Evolutionary conservation across 805 yeast species (phyloP).

Genomic region (Sporopachydermia lactativora): DNA sequence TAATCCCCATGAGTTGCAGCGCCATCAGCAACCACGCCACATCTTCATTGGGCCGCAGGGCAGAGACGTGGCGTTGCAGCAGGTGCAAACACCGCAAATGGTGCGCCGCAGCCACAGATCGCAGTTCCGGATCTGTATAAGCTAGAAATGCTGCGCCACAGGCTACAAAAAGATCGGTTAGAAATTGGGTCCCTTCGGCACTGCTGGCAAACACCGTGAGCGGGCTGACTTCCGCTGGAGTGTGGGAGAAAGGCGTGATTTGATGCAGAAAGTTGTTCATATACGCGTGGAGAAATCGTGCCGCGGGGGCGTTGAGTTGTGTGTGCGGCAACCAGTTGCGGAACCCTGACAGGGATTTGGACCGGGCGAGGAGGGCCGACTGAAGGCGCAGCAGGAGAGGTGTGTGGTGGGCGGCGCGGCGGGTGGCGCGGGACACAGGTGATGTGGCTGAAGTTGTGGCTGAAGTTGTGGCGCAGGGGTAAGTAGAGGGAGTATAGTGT

Average conservation of each 20-base stretch:
- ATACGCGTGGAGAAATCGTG: background rate
- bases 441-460: too few species aligned
- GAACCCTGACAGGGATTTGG: background rate
- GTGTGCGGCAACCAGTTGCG: background rate
- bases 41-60: background rate
- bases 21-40: background rate
- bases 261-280: background rate
- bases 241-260: background rate
- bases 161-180: background rate
- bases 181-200: background rate
- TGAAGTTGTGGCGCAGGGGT: too few species aligned
- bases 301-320: background rate
- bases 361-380: background rate
- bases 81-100: background rate
- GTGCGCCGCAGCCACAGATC: background rate
- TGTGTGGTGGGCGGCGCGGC: too few species aligned
- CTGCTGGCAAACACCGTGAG: background rate
- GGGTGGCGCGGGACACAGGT: too few species aligned
- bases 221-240: background rate
- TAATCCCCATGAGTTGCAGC: background rate
- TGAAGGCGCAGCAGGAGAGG: too few species aligned
- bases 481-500: too few species aligned
- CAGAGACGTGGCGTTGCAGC: background rate
- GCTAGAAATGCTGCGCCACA: background rate
- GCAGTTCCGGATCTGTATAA: background rate